Conservation (phyloP, 495 filamentous ascomycete species). For the Annulohypoxylon nitens region DNA sequence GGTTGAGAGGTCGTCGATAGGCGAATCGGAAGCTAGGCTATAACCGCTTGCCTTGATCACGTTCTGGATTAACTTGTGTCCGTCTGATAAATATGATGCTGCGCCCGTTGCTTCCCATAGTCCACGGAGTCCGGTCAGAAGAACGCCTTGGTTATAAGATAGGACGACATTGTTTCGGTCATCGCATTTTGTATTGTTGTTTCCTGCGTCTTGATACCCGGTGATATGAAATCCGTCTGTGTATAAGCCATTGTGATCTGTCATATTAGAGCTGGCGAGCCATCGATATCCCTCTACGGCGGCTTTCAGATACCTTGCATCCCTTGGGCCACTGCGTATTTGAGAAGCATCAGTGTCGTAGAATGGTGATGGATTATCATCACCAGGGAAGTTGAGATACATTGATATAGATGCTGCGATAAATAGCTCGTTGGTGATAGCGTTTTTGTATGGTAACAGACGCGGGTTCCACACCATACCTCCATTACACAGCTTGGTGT, state of each 20-base stretch:
- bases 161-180: conserved; percentile 88
- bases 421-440: conserved; percentile 94
- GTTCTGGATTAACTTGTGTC: conserved; percentile 77
- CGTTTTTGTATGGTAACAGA: conserved; percentile 91
- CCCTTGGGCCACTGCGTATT: conserved; percentile 59
- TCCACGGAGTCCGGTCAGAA: conserved; percentile 86
- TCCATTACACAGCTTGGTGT: conserved; percentile 82
- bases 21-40: conserved; percentile 55
- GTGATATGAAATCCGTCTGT: conserved; percentile 92
- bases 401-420: conserved; percentile 87
- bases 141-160: conserved; percentile 95
- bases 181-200: conserved; percentile 76
- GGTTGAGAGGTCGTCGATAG: conserved; percentile 50
- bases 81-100: conserved; percentile 77
- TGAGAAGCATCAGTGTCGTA: conserved; percentile 20
- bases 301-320: conserved; percentile 74
- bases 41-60: conserved; percentile 85
- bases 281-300: conserved; percentile 85
- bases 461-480: conserved; percentile 95
- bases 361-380: conserved; percentile 78
- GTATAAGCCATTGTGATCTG: conserved; percentile 80
- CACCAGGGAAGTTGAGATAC: conserved; percentile 92
- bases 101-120: conserved; percentile 81
- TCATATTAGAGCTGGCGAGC: conserved; percentile 85
- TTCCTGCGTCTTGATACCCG: conserved; percentile 64